Evolutionary conservation across 2,329 filamentous ascomycete species (phyloP).

Genomic region (Calonectria fujianensis): DNA sequence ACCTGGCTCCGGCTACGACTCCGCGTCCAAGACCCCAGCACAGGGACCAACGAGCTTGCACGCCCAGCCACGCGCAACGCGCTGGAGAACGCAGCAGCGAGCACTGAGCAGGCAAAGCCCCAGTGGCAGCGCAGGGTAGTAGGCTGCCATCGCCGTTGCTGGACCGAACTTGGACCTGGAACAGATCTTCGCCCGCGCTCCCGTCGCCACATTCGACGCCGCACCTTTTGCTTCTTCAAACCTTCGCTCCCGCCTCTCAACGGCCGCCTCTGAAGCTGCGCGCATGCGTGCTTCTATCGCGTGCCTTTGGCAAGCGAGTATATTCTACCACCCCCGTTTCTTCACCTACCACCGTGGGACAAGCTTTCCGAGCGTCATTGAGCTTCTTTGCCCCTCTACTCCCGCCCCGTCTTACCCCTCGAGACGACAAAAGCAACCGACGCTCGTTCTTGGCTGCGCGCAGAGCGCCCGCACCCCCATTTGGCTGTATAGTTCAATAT

Average conservation of each 20-base stretch:
- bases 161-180: conserved; percentile 39
- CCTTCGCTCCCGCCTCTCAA: conserved; percentile 45
- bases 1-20: conserved; percentile 41
- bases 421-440: conserved; percentile 37
- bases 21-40: conserved; percentile 39
- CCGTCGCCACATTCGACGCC: conserved; percentile 39
- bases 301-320: conserved; percentile 44
- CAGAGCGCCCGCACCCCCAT: conserved; percentile 31
- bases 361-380: conserved; percentile 31
- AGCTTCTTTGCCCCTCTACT: conserved; percentile 36
- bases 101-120: conserved; percentile 27
- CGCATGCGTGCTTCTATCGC: conserved; percentile 46
- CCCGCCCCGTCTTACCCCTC: conserved; percentile 34
- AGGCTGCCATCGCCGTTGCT: conserved; percentile 37
- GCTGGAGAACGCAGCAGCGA: conserved; percentile 33
- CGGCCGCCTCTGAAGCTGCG: conserved; percentile 43
- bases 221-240: conserved; percentile 47
- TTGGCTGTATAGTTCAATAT: conserved; percentile 25
- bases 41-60: conserved; percentile 40
- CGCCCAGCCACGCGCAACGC: conserved; percentile 41
- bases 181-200: conserved; percentile 38
- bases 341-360: conserved; percentile 37
- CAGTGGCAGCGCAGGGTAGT: conserved; percentile 29
- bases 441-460: conserved; percentile 40
- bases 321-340: conserved; percentile 25